Conservation (phyloP, 176 grass and related monocot genomes). For the Ensete glaucum region DNA sequence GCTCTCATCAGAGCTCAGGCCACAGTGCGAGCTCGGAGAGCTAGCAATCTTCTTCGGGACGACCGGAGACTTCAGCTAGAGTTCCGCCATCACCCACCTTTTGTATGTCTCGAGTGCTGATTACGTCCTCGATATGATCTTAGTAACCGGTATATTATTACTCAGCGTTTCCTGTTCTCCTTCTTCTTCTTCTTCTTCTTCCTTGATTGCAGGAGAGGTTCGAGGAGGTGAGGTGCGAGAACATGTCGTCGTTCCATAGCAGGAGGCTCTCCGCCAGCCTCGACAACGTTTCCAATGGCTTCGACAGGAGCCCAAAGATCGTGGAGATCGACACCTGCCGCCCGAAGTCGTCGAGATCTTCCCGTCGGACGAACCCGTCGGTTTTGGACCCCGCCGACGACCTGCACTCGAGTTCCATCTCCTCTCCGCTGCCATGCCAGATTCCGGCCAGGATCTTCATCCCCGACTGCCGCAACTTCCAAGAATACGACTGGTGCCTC, state of each 20-base stretch:
- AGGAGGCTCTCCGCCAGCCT: constrained; percentile 64
- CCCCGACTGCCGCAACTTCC: constrained; percentile 35
- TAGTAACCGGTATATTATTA: background rate
- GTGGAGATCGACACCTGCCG: constrained; percentile 83
- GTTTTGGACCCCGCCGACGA: constrained; percentile 23
- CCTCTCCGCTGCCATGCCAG: constrained; percentile 35
- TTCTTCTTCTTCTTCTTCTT: background rate
- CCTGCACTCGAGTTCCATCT: constrained; percentile 31
- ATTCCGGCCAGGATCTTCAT: constrained; percentile 39
- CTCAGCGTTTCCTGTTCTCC: background rate
- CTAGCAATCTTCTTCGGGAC: constrained; percentile 24
- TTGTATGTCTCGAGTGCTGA: constrained; percentile 35
- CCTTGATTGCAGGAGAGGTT: constrained; percentile 55
- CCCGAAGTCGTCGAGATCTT: constrained; percentile 58
- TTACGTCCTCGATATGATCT: background rate
- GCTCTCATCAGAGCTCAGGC: constrained; percentile 83
- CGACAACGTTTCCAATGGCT: constrained; percentile 39
- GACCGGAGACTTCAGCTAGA: constrained; percentile 29
- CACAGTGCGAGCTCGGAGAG: constrained; percentile 47
- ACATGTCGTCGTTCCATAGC: constrained; percentile 47
- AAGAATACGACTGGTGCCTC: constrained; percentile 46
- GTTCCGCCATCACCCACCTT: constrained; percentile 42
- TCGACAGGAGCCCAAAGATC: constrained; percentile 82
- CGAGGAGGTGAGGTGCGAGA: constrained; percentile 70
- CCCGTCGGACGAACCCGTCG: constrained; percentile 50